Percentiles rank a stretch among this genome's conserved stretches.
Conservation (phyloP, 1,139 yeast genomes). For the Scheffersomyces lignicola region DNA sequence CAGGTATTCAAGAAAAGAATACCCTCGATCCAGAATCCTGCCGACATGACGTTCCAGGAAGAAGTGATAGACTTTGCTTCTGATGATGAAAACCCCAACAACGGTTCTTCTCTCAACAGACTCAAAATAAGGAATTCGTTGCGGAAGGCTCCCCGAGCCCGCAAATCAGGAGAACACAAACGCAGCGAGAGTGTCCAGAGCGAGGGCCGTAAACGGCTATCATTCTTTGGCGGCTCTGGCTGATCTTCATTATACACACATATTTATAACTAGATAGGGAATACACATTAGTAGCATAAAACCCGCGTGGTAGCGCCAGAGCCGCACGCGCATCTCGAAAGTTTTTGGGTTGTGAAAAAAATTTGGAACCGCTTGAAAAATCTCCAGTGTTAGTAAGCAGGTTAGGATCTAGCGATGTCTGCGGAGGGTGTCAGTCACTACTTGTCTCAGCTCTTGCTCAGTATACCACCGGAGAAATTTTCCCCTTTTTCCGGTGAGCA, state of each 20-base stretch:
- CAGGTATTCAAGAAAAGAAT: conserved; percentile 35
- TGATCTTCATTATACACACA: conserved; percentile 1
- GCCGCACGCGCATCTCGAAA: background rate
- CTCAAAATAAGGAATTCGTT: conserved; percentile 43
- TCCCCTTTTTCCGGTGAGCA: background rate
- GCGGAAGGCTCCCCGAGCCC: conserved; percentile 29
- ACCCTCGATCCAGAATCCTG: conserved; percentile 31
- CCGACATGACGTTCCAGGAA: conserved; percentile 38
- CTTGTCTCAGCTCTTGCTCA: conserved; percentile 12
- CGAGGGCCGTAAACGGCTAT: conserved; percentile 30
- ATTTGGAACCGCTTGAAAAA: too few species aligned
- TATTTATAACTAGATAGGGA: conserved; percentile 3
- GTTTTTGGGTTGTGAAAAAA: conserved; percentile 1
- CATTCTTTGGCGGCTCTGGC: conserved; percentile 27
- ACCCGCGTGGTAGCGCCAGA: background rate
- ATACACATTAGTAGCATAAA: background rate
- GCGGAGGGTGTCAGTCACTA: conserved; percentile 7
- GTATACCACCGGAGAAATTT: conserved; percentile 13
- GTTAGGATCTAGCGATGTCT: conserved; percentile 4
- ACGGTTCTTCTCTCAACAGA: conserved; percentile 41
- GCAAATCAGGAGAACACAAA: conserved; percentile 35
- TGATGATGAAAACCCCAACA: conserved; percentile 46
- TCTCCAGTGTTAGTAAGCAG: too few species aligned
- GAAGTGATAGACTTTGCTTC: conserved; percentile 51
- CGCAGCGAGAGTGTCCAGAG: conserved; percentile 30